Evolutionary conservation across 2,329 filamentous ascomycete genomes (phyloP), one percentile per base, ranked within the genome.

Genomic region (Elsinoe fawcettii): DNA sequence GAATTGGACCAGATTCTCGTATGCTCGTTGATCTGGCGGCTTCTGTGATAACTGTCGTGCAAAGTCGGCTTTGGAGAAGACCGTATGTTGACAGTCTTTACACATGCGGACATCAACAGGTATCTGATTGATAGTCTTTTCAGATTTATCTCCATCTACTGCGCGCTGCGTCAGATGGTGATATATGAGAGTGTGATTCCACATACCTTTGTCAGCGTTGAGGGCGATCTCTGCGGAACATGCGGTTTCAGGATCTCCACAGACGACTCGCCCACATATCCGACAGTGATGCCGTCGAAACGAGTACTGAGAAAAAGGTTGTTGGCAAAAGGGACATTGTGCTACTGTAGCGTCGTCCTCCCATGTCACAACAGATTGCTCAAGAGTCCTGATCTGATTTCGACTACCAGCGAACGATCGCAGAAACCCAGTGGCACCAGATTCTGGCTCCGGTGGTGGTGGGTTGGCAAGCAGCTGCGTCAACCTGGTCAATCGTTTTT

Each of bases 241-340:
- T 2, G 73, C 84, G 0, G 93, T 99, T 58, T 82, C 80, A 0
- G 82, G 82, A 70, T 99, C 93, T 11, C 90, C 90, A 68, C 93
- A 99, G 0, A 99, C 90, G 0, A 99, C 90, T 43, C 87, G 83
- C 2, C 93, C 93, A 66, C 93, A 99, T 71, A 95, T 86, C 56
- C 93, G 83, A 71, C 93, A 99, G 71, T 99, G 93, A 70, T 97
- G 93, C 63, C 93, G 79, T 65, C 93, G 83, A 66, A 97, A 95
- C 1, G 90, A 88, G 80, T 96, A 97, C 12, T 85, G 87, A 0
- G 90, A 87, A 70, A 99, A 99, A 58, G 96, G 90, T 66, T 99
- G 93, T 67, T 95, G 88, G 66, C 93, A 99, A 67, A 96, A 96
- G 0, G 93, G 93, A 67, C 93, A 99, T 62, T 85, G 84, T 1